These are phyloP conservation scores for Hypoxylon crocopeplum DNA, from an alignment of 495 filamentous ascomycete genomes.

Conservation along the genomic window DNA sequence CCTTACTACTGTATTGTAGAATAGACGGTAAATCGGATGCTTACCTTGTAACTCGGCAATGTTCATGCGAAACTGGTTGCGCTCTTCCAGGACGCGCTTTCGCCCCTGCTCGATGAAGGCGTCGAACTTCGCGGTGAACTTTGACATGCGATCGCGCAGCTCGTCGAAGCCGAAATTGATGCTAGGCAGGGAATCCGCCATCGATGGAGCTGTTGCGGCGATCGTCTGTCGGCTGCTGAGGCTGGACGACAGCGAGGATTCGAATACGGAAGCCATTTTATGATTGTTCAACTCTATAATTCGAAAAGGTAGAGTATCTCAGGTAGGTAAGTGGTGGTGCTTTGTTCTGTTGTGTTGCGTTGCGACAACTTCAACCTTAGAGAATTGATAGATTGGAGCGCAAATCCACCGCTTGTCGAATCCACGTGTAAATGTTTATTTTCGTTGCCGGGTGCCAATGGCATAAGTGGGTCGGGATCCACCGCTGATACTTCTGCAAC, in stretches of 20 bases:
- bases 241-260: conserved; percentile 77
- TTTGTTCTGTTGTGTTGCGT: conserved; percentile 8
- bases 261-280: conserved; percentile 75
- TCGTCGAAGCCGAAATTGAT: conserved; percentile 98
- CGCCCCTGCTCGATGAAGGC: conserved; percentile 90
- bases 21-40: conserved; percentile 14
- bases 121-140: conserved; percentile 91
- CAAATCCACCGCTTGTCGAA: too few species aligned
- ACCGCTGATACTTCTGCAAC: conserved; percentile 10
- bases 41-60: conserved; percentile 88
- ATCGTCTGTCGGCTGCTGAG: conserved; percentile 71
- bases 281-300: background rate
- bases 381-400: too few species aligned
- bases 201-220: conserved; percentile 50
- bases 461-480: background rate
- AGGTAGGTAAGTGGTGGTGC: background rate
- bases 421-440: conserved; percentile 43
- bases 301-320: background rate
- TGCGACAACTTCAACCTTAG: conserved; percentile 5
- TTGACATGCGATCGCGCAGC: conserved; percentile 90
- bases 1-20: background rate
- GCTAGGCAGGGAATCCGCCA: conserved; percentile 82
- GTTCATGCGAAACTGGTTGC: conserved; percentile 91
- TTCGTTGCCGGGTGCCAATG: conserved; percentile 39
- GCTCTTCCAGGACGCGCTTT: conserved; percentile 87